A percentile compares a stretch with the other conserved stretches of the same genome.
phyloP scores from a whole-genome alignment of 805 yeast genomes.

The Lachancea thermotolerans region DNA sequence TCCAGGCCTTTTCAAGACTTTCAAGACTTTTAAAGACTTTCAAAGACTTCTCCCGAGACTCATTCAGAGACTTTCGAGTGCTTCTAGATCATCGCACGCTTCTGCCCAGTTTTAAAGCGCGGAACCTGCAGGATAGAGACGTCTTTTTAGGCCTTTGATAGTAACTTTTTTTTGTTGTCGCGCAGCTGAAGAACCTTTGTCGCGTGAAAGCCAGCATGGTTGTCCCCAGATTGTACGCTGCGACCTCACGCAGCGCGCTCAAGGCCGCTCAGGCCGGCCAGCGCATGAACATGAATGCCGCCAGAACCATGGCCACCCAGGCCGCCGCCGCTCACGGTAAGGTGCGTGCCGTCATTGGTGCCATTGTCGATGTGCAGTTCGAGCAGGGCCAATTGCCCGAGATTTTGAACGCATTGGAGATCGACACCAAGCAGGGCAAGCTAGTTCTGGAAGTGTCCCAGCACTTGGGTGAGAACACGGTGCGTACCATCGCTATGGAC shows the following conservation, averaged over 20 bases:
- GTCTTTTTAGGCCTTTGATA: background rate
- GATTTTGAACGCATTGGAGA: constrained; percentile 91
- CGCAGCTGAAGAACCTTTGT: background rate
- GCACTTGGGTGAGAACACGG: constrained; percentile 99
- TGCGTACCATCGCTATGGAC: constrained; percentile 99
- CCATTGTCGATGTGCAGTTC: constrained; percentile 98
- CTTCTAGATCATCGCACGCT: background rate
- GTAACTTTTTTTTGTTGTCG: background rate
- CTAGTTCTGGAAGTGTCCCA: constrained; percentile 97
- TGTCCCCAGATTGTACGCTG: constrained; percentile 52
- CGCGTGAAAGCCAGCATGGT: constrained; percentile 31
- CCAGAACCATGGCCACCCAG: constrained; percentile 25
- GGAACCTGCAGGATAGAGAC: background rate
- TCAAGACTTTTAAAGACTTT: background rate
- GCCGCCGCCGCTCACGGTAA: constrained; percentile 62
- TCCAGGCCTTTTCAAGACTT: background rate
- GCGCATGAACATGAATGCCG: constrained; percentile 42
- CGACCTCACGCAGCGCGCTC: constrained; percentile 77
- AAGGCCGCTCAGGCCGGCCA: constrained; percentile 63
- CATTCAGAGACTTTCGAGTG: background rate
- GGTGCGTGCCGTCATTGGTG: constrained; percentile 97
- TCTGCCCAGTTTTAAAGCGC: no score
- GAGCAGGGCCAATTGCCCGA: constrained; percentile 97
- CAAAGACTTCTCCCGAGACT: background rate
- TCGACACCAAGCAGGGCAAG: constrained; percentile 69